Evolutionary conservation across 768 basidiomycete species (phyloP).

Genomic region (Xerocomellus dryophilus): DNA sequence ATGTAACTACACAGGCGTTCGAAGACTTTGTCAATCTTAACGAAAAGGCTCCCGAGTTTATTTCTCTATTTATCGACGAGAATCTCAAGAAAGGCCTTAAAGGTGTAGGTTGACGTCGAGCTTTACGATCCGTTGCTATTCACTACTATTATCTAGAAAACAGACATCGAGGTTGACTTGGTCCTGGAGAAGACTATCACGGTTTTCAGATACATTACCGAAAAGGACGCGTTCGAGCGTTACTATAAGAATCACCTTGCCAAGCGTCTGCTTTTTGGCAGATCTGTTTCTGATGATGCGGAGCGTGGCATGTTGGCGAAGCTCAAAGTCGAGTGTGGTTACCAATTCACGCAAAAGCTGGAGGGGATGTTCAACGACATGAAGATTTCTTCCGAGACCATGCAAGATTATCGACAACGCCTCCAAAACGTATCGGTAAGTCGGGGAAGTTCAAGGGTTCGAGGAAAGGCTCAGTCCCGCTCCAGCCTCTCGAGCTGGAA

Average conservation of each 20-base stretch:
- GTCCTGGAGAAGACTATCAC: slow-evolving; percentile 95
- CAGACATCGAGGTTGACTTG: slow-evolving; percentile 84
- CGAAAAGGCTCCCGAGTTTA: slow-evolving; percentile 85
- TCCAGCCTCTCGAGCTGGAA: slow-evolving; percentile 71
- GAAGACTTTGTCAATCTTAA: slow-evolving; percentile 88
- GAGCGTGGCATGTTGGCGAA: slow-evolving; percentile 97
- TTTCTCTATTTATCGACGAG: slow-evolving; percentile 96
- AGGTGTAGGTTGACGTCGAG: slow-evolving; percentile 56
- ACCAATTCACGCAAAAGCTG: slow-evolving; percentile 95
- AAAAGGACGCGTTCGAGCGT: slow-evolving; percentile 96
- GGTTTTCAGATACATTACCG: slow-evolving; percentile 88
- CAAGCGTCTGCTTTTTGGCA: slow-evolving; percentile 79
- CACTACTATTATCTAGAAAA: slow-evolving; percentile 60
- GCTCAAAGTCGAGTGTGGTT: slow-evolving; percentile 93
- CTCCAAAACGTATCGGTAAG: slow-evolving; percentile 61
- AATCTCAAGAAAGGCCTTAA: slow-evolving; percentile 92
- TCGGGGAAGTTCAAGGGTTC: not conserved
- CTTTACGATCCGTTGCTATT: not conserved
- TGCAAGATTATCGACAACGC: slow-evolving; percentile 65
- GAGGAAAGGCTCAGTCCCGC: slow-evolving; percentile 8
- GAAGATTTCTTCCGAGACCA: slow-evolving; percentile 80
- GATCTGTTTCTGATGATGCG: slow-evolving; percentile 95
- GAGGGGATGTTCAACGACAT: slow-evolving; percentile 99
- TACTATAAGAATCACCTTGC: slow-evolving; percentile 98
- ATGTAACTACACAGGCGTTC: slow-evolving; percentile 64